Evolutionary conservation across 2,329 filamentous ascomycete species (phyloP).

Genomic region (Aspergillus clavatus): DNA sequence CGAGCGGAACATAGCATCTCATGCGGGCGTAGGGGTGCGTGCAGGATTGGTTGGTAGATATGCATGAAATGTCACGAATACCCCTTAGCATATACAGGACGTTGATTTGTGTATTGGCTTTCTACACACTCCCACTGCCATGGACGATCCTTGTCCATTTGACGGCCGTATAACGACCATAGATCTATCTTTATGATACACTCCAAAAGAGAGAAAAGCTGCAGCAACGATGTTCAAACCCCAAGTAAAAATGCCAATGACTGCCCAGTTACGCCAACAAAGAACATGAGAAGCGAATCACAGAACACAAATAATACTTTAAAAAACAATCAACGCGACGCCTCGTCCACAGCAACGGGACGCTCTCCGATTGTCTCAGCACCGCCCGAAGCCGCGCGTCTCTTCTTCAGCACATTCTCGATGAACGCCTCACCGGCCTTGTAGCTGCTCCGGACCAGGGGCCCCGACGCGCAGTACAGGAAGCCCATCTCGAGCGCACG

Average conservation of each 20-base stretch:
- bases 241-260: not conserved
- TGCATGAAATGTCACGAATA: constrained; percentile 7
- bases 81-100: constrained; percentile 1
- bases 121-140: not conserved
- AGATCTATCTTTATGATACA: constrained; percentile 1
- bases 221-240: constrained; percentile 1
- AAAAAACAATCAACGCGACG: constrained; percentile 26
- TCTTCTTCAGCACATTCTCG: constrained; percentile 92
- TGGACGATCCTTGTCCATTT: constrained; percentile 1
- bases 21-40: constrained; percentile 10
- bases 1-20: constrained; percentile 1
- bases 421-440: constrained; percentile 99
- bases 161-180: not conserved
- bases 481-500: constrained; percentile 92
- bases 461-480: constrained; percentile 90
- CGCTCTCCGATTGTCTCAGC: constrained; percentile 25
- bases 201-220: not conserved
- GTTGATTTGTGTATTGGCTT: constrained; percentile 1
- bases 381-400: constrained; percentile 37
- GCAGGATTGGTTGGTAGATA: constrained; percentile 2
- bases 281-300: constrained; percentile 3
- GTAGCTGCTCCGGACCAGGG: constrained; percentile 89
- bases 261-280: constrained; percentile 8
- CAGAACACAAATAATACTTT: no score
- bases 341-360: constrained; percentile 23